Evolutionary conservation across 352 stramenopile genomes (phyloP).

Genomic region (Phytophthora sp.): DNA sequence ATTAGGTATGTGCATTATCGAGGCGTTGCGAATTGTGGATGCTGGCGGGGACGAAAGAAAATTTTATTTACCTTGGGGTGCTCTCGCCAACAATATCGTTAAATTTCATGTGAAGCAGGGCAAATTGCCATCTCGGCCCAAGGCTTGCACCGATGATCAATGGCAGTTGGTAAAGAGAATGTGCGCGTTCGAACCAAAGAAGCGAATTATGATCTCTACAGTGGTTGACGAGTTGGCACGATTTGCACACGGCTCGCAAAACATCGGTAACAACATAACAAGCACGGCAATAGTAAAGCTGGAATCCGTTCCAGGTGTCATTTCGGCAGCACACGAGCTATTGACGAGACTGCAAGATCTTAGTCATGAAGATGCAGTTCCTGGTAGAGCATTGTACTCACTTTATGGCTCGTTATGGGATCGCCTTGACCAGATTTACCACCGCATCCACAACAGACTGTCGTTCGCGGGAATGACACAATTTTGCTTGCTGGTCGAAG

Average conservation of each 20-base stretch:
- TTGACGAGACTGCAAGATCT: background rate
- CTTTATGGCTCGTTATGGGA: background rate
- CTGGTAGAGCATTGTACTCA: background rate
- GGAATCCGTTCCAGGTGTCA: background rate
- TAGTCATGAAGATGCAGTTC: background rate
- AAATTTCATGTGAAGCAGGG: background rate
- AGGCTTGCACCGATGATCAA: background rate
- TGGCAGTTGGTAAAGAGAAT: background rate
- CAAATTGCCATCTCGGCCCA: background rate
- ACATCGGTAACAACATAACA: too few species aligned
- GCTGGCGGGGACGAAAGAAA: background rate
- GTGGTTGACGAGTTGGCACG: background rate
- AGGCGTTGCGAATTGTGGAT: background rate
- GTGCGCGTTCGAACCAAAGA: background rate
- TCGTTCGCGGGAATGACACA: background rate
- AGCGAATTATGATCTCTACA: background rate
- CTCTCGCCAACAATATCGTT: background rate
- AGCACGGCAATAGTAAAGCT: background rate
- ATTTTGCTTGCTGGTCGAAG: background rate
- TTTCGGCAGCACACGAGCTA: background rate
- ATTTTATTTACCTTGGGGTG: background rate
- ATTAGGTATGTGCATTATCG: conserved; percentile 4
- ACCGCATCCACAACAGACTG: background rate
- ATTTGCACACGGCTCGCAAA: background rate
- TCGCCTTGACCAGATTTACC: background rate